phyloP scores from a whole-genome alignment of 495 filamentous ascomycete species.

The Podospora appendiculata region DNA sequence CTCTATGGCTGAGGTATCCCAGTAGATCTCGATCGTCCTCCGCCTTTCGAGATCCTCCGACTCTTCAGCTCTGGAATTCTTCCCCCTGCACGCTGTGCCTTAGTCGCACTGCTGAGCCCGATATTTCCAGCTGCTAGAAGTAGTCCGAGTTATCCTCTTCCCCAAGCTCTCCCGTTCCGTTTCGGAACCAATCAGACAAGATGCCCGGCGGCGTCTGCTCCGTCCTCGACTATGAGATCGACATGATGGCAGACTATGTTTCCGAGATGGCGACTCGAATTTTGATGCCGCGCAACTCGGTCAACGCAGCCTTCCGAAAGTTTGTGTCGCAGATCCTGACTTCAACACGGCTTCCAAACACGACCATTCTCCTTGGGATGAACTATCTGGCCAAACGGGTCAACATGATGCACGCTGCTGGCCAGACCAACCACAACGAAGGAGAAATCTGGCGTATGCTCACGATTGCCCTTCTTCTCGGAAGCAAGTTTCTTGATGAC shows the following conservation, averaged over 20 bases:
- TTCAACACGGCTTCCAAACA: conserved; percentile 88
- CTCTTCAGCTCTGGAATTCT: conserved; percentile 34
- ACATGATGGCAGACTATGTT: conserved; percentile 96
- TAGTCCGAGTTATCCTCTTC: conserved; percentile 23
- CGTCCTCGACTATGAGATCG: conserved; percentile 97
- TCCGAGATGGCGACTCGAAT: conserved; percentile 83
- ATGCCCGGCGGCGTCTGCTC: conserved; percentile 84
- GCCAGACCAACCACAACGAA: conserved; percentile 50
- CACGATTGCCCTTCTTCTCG: conserved; percentile 78
- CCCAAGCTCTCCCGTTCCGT: conserved; percentile 14
- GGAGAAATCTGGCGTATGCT: conserved; percentile 86
- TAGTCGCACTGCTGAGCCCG: conserved; percentile 8
- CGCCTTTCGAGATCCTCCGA: conserved; percentile 15
- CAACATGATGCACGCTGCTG: conserved; percentile 57
- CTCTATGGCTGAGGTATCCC: conserved; percentile 36
- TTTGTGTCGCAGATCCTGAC: conserved; percentile 91
- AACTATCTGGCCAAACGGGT: conserved; percentile 81
- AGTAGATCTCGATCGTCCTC: conserved; percentile 29
- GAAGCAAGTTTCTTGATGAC: conserved; percentile 97
- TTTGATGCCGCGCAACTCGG: conserved; percentile 57
- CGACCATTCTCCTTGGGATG: conserved; percentile 89
- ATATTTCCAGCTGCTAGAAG: conserved; percentile 34
- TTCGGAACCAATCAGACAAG: conserved; percentile 17
- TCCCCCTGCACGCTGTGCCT: conserved; percentile 18
- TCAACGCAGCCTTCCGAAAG: conserved; percentile 79